Percentiles rank a stretch among this genome's conserved stretches.
These are phyloP conservation scores for Poa pratensis DNA, from an alignment of 176 grass and related monocot genomes.

Conservation along the genomic window DNA sequence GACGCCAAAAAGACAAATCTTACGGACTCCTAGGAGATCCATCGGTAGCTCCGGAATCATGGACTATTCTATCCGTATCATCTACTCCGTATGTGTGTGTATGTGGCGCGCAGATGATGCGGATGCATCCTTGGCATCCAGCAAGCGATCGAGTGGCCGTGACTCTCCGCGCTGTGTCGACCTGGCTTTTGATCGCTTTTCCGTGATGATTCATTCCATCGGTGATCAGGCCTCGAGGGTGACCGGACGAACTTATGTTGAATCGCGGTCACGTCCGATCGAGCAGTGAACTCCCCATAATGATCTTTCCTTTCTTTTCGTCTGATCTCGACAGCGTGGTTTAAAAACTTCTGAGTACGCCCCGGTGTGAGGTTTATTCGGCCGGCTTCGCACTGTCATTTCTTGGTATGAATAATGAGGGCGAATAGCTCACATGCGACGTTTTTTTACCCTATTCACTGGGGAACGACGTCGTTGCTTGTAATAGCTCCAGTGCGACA, in stretches of 20 bases:
- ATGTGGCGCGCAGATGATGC: neutral
- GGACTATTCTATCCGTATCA: neutral
- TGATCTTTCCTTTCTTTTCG: neutral
- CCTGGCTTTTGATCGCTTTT: constrained; percentile 30
- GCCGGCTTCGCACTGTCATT: too few species aligned
- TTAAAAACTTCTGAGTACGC: neutral
- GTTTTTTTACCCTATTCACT: too few species aligned
- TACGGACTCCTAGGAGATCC: constrained; percentile 17
- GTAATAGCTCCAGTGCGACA: too few species aligned
- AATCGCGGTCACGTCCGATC: constrained; percentile 18
- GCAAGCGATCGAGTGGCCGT: neutral
- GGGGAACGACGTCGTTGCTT: too few species aligned
- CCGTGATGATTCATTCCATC: constrained; percentile 14
- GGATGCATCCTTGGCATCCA: constrained; percentile 22
- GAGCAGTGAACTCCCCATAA: neutral
- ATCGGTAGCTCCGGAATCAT: constrained; percentile 20
- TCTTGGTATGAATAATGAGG: too few species aligned
- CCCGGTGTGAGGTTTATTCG: too few species aligned
- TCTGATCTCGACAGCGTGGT: neutral
- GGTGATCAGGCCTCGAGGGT: neutral
- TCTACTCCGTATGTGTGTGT: too few species aligned
- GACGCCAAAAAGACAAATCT: constrained; percentile 24
- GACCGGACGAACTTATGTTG: constrained; percentile 18
- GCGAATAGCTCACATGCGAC: too few species aligned
- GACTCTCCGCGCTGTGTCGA: neutral